Conservation (phyloP, 495 filamentous ascomycete genomes). For the Lepraria neglecta region DNA sequence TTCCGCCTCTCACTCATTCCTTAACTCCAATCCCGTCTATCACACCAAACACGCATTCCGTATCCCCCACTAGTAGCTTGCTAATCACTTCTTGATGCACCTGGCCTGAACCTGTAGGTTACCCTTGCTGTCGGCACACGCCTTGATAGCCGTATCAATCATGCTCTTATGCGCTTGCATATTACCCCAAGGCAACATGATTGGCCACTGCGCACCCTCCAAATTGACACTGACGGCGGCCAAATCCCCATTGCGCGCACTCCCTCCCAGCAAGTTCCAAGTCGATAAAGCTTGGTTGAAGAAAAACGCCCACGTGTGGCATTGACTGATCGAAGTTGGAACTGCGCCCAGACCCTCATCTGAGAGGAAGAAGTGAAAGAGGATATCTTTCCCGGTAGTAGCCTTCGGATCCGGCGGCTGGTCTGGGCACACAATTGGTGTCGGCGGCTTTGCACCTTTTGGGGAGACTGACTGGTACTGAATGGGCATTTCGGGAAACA, state of each 20-base stretch:
- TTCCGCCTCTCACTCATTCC: neutral
- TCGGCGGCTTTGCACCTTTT: too few species aligned
- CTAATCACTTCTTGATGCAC: neutral
- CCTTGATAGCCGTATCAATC: neutral
- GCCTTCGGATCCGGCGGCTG: neutral
- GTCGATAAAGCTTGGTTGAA: slow-evolving; percentile 7
- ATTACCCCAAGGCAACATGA: slow-evolving; percentile 10
- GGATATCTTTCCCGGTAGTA: too few species aligned
- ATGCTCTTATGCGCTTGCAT: neutral
- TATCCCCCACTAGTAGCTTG: neutral
- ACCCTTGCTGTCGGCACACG: neutral
- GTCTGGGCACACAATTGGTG: neutral
- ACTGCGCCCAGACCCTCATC: slow-evolving; percentile 8
- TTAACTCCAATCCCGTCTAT: neutral
- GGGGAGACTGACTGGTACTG: too few species aligned
- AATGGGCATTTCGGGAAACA: too few species aligned
- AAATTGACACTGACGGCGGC: slow-evolving; percentile 6
- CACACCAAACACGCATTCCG: neutral
- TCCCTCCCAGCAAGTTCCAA: neutral
- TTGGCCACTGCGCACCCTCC: slow-evolving; percentile 8
- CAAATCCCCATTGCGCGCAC: neutral
- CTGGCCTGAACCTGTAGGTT: slow-evolving; percentile 4
- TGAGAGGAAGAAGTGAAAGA: slow-evolving; percentile 9
- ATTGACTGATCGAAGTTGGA: slow-evolving; percentile 7
- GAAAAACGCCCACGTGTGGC: neutral